phyloP scores from a whole-genome alignment of 352 stramenopile species.

The Phytophthora hybrid region DNA sequence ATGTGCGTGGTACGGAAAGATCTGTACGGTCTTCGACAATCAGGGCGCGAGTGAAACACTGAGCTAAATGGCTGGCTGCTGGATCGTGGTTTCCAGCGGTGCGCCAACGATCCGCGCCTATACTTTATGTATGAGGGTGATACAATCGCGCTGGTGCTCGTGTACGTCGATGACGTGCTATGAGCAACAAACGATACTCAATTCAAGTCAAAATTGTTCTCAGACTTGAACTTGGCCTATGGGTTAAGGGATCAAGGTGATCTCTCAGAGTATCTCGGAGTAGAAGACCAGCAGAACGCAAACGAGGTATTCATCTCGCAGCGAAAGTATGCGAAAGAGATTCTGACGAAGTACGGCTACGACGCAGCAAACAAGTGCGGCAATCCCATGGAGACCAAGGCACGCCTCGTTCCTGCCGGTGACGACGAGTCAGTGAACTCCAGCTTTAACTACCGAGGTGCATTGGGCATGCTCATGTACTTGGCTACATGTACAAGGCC shows the following conservation, averaged over 20 bases:
- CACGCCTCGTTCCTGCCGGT: no score
- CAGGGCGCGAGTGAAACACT: conserved; percentile 11
- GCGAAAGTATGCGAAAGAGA: conserved; percentile 5
- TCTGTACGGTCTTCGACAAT: conserved; percentile 17
- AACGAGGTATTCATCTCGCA: conserved; percentile 2
- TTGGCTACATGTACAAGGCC: no score
- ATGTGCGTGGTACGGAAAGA: conserved; percentile 16
- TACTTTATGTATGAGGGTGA: conserved; percentile 21
- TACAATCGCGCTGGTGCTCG: conserved; percentile 7
- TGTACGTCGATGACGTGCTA: conserved; percentile 17
- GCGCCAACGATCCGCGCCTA: conserved; percentile 7
- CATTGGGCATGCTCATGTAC: no score
- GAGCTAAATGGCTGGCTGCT: conserved; percentile 11
- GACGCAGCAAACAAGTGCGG: conserved; percentile 9
- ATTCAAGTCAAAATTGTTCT: no score
- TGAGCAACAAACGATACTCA: no score
- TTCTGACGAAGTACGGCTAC: conserved; percentile 5
- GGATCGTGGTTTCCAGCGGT: conserved; percentile 9
- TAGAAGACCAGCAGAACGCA: not conserved
- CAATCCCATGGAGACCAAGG: no score
- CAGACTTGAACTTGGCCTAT: conserved; percentile 1
- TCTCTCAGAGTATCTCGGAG: conserved; percentile 9
- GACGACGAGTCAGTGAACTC: no score
- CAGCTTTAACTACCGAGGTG: no score
- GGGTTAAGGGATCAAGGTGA: conserved; percentile 15